phyloP scores from a whole-genome alignment of 352 stramenopile genomes.

The Globisporangium nagaii region DNA sequence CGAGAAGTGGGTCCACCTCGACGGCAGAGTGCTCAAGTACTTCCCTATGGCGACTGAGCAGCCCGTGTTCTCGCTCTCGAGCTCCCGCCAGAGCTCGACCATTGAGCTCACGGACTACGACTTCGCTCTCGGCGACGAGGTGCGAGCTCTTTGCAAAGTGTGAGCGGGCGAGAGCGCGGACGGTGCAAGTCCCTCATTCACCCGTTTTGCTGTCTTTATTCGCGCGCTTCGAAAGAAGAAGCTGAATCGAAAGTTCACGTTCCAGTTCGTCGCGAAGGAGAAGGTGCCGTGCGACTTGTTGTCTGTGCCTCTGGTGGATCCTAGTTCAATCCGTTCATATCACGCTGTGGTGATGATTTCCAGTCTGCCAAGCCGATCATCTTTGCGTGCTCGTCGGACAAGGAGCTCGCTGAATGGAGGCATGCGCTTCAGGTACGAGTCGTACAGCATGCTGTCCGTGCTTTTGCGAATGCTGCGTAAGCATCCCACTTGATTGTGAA shows the following conservation, averaged over 20 bases:
- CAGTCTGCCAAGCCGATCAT: constrained; percentile 40
- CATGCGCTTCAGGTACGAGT: constrained; percentile 43
- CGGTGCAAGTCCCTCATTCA: too few relatives aligned
- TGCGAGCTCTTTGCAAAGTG: constrained; percentile 12
- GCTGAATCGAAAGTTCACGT: constrained; percentile 52
- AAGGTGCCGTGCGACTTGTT: constrained; percentile 42
- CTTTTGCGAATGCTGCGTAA: too few relatives aligned
- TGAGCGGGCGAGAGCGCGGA: too few relatives aligned
- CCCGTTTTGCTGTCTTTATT: not conserved
- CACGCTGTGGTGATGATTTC: not conserved
- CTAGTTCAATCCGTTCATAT: too few relatives aligned
- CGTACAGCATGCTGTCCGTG: too few relatives aligned
- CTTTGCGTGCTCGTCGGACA: constrained; percentile 57
- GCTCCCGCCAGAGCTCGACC: constrained; percentile 35
- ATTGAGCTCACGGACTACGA: constrained; percentile 45
- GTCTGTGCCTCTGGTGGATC: too few relatives aligned
- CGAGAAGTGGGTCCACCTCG: constrained; percentile 77
- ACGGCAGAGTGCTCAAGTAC: constrained; percentile 65
- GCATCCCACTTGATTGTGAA: too few relatives aligned
- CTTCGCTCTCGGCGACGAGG: constrained; percentile 39
- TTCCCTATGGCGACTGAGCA: constrained; percentile 65
- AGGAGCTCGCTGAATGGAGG: constrained; percentile 57
- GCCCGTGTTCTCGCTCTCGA: constrained; percentile 50
- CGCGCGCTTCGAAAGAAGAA: constrained; percentile 34
- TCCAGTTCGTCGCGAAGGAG: constrained; percentile 46